Percentiles rank a stretch among this genome's conserved stretches.
Conservation (phyloP, 1,284 basidiomycete genomes). For the Malassezia yamatoensis region DNA sequence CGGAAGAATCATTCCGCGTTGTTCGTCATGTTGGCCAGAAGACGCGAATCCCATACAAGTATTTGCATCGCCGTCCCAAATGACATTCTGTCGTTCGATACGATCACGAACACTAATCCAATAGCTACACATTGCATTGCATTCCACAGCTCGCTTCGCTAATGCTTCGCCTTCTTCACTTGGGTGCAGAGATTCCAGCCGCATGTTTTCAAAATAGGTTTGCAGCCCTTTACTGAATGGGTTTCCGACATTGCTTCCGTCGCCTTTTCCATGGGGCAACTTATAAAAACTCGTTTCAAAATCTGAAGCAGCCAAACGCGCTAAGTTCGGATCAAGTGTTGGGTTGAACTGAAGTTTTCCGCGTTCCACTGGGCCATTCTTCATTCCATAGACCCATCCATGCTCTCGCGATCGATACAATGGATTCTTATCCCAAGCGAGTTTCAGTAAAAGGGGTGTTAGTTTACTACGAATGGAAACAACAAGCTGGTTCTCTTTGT, state of each 20-base stretch:
- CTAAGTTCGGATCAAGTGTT: neutral
- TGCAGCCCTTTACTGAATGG: constrained; percentile 84
- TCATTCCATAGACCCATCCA: constrained; percentile 66
- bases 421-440: constrained; percentile 80
- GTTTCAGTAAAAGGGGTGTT: constrained; percentile 71
- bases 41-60: constrained; percentile 49
- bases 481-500: constrained; percentile 55
- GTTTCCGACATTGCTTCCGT: constrained; percentile 82
- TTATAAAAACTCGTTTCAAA: constrained; percentile 56
- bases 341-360: neutral
- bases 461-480: constrained; percentile 74
- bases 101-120: constrained; percentile 93
- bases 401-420: constrained; percentile 76
- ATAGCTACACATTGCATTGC: constrained; percentile 92
- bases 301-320: constrained; percentile 4
- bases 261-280: constrained; percentile 90
- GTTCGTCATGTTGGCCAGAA: constrained; percentile 14
- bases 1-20: constrained; percentile 71
- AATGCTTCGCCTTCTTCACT: constrained; percentile 56
- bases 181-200: constrained; percentile 49
- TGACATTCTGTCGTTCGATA: constrained; percentile 83
- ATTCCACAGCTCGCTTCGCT: constrained; percentile 72
- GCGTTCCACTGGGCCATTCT: neutral
- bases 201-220: constrained; percentile 70
- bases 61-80: constrained; percentile 60